Conservation (phyloP, 192 early-diverging fungal genomes). For the Linnemannia schmuckeri region DNA sequence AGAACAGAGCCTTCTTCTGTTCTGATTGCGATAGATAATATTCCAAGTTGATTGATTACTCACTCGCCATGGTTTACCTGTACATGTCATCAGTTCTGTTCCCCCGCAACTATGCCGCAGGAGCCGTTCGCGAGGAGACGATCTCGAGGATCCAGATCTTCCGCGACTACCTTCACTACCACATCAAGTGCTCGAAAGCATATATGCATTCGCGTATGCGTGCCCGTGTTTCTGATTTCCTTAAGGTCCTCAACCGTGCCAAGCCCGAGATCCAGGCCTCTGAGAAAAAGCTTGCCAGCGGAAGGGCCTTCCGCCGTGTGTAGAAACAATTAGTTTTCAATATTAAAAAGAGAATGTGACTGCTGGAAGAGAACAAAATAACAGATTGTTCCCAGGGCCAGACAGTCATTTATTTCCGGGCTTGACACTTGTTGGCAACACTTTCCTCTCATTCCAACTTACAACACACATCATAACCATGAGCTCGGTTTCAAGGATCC, state of each 20-base stretch:
- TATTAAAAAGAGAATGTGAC: slow-evolving; percentile 3
- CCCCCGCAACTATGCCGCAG: slow-evolving; percentile 86
- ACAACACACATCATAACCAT: slow-evolving; percentile 21
- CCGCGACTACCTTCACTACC: slow-evolving; percentile 99
- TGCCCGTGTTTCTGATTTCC: slow-evolving; percentile 92
- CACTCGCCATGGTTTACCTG: not conserved
- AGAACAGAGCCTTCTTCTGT: not conserved
- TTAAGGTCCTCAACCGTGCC: slow-evolving; percentile 98
- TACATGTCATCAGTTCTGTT: slow-evolving; percentile 81
- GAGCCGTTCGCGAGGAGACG: slow-evolving; percentile 84
- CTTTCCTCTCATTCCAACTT: not conserved
- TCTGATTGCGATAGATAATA: not conserved
- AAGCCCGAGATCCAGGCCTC: slow-evolving; percentile 88
- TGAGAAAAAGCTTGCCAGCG: slow-evolving; percentile 82
- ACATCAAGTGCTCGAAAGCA: slow-evolving; percentile 99
- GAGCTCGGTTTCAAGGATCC: slow-evolving; percentile 42
- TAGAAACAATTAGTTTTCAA: not conserved
- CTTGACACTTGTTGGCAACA: not conserved
- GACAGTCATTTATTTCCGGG: not conserved
- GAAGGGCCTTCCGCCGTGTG: slow-evolving; percentile 47
- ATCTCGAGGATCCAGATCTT: slow-evolving; percentile 98
- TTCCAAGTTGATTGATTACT: not conserved
- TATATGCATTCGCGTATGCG: slow-evolving; percentile 99
- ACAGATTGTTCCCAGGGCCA: not conserved
- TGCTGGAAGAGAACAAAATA: slow-evolving; percentile 4